phyloP scores from a whole-genome alignment of 164 flowering plant species.

The Cinnamomum chago region DNA sequence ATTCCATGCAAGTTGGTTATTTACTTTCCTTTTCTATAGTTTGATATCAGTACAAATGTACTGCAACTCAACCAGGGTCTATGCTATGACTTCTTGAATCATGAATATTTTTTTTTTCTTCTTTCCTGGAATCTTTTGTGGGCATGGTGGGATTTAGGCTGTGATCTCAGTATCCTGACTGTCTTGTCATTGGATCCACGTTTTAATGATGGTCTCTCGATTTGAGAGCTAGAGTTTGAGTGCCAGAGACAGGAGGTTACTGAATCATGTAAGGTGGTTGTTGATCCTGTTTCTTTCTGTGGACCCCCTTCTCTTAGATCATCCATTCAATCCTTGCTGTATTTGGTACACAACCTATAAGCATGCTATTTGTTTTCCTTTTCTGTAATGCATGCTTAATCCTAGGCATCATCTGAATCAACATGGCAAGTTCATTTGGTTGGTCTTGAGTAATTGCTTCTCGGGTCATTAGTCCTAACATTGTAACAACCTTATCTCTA shows the following conservation, averaged over 20 bases:
- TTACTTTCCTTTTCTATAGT: background rate
- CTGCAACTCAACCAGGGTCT: background rate
- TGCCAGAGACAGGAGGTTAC: background rate
- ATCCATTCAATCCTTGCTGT: background rate
- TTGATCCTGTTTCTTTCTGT: background rate
- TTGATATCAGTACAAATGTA: slow-evolving; percentile 1
- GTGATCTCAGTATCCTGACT: background rate
- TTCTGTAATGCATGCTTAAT: background rate
- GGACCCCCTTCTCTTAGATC: background rate
- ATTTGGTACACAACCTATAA: background rate
- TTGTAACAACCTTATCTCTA: too few species aligned
- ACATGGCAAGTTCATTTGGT: background rate
- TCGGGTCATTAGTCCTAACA: background rate
- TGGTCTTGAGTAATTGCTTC: background rate
- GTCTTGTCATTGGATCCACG: background rate
- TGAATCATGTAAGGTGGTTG: background rate
- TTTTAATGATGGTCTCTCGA: background rate
- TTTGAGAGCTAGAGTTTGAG: background rate
- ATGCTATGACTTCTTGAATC: background rate
- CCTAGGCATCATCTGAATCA: background rate
- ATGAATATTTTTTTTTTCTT: background rate
- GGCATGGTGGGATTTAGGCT: background rate
- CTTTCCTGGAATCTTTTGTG: background rate
- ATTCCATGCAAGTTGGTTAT: background rate
- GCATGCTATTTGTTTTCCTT: background rate